phyloP scores from a whole-genome alignment of 768 basidiomycete species.

The Rhodotorula paludigena region DNA sequence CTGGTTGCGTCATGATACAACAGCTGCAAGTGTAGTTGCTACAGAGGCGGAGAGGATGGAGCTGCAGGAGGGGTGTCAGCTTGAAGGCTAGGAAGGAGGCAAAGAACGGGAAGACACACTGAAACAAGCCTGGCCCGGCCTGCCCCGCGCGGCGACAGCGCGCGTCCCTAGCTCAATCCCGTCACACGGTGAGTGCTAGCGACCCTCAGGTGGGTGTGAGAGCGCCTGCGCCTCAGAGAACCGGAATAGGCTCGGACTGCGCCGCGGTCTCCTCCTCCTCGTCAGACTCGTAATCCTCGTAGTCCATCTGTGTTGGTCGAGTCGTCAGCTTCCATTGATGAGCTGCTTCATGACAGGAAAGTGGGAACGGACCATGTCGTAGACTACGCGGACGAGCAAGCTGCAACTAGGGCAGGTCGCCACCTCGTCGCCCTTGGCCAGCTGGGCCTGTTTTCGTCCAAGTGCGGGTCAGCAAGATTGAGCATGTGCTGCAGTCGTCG shows the following conservation, averaged over 20 bases:
- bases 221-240: neutral
- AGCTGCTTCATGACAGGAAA: constrained; percentile 1
- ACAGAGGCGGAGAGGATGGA: too few relatives aligned
- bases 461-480: constrained; percentile 32
- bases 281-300: constrained; percentile 68
- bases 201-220: neutral
- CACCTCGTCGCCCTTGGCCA: constrained; percentile 83
- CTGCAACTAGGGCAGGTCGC: constrained; percentile 96
- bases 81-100: too few relatives aligned
- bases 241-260: constrained; percentile 40
- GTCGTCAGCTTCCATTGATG: neutral
- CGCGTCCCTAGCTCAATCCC: too few relatives aligned
- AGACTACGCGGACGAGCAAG: constrained; percentile 83
- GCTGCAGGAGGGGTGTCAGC: too few relatives aligned
- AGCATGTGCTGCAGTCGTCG: constrained; percentile 13
- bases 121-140: too few relatives aligned
- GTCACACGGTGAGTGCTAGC: too few relatives aligned
- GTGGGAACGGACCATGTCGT: constrained; percentile 72
- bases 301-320: constrained; percentile 60
- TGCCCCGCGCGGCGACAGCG: too few relatives aligned
- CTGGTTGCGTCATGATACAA: too few relatives aligned
- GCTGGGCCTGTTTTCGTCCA: constrained; percentile 58
- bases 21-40: too few relatives aligned
- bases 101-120: too few relatives aligned
- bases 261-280: constrained; percentile 49